Percentiles rank a stretch among this genome's conserved stretches.
Evolutionary conservation across 2,329 filamentous ascomycete species (phyloP).

Genomic region (Myriosclerotinia scirpicola): DNA sequence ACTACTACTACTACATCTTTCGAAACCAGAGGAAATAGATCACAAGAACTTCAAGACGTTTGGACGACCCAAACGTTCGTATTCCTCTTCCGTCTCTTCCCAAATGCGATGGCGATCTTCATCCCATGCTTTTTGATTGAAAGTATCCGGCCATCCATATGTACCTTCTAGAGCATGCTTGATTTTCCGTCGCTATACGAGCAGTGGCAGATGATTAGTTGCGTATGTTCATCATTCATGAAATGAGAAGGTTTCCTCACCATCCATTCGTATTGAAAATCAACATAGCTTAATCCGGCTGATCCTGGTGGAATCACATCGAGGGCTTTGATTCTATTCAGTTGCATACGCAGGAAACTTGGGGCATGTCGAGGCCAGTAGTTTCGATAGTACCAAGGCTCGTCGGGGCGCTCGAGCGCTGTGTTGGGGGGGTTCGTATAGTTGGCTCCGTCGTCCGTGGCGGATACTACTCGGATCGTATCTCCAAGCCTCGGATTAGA

Average conservation of each 20-base stretch:
- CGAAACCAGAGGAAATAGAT: not conserved
- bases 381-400: not conserved
- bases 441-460: not conserved
- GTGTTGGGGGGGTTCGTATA: not conserved
- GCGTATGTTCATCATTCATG: not conserved
- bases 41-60: not conserved
- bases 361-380: conserved; percentile 13
- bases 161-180: not conserved
- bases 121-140: conserved; percentile 3
- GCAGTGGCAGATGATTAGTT: not conserved
- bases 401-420: not conserved
- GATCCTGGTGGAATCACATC: not conserved
- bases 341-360: not conserved
- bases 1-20: too few relatives aligned
- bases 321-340: conserved; percentile 9
- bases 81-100: conserved; percentile 2
- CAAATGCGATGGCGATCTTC: not conserved
- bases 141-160: not conserved
- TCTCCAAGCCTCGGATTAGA: not conserved
- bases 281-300: not conserved
- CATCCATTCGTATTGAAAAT: conserved; percentile 5
- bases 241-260: not conserved
- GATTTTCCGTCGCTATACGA: not conserved
- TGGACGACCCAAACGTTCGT: not conserved
- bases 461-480: not conserved